Percentiles rank a stretch among this genome's conserved stretches.
phyloP scores from a whole-genome alignment of 2,329 filamentous ascomycete species.

The Ascochyta koolunga region DNA sequence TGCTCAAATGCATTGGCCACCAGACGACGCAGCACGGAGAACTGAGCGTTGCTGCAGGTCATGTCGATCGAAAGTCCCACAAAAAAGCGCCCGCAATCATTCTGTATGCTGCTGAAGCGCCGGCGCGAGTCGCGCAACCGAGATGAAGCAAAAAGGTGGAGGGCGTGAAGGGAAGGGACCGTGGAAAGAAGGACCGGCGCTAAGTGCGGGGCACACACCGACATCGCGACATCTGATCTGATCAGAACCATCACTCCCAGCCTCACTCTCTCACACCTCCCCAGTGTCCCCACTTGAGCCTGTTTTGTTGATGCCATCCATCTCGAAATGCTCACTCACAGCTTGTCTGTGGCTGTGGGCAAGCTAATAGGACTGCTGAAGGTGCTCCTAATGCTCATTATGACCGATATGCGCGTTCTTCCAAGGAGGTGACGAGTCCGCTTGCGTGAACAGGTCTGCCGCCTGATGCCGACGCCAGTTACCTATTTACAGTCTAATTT shows the following conservation, averaged over 20 bases:
- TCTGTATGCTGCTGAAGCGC: constrained; percentile 18
- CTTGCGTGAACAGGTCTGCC: constrained; percentile 37
- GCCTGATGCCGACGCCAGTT: constrained; percentile 4
- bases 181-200: constrained; percentile 20
- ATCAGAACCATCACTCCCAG: constrained; percentile 22
- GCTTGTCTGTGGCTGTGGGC: constrained; percentile 29
- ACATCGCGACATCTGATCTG: constrained; percentile 19
- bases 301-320: constrained; percentile 22
- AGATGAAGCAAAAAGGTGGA: constrained; percentile 17
- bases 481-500: neutral
- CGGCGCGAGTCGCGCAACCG: constrained; percentile 14
- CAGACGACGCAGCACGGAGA: constrained; percentile 29
- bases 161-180: constrained; percentile 14
- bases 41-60: constrained; percentile 40
- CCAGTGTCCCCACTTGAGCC: constrained; percentile 14
- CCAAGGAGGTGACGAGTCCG: constrained; percentile 21
- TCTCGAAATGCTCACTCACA: constrained; percentile 27
- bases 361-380: constrained; percentile 30
- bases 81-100: constrained; percentile 5
- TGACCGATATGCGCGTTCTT: constrained; percentile 22
- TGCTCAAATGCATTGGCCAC: constrained; percentile 33
- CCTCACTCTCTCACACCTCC: constrained; percentile 30
- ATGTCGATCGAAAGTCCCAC: constrained; percentile 37
- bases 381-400: constrained; percentile 17
- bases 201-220: constrained; percentile 31